Conservation (phyloP, 306 rosid genomes). For the Boehmeria nivea region DNA sequence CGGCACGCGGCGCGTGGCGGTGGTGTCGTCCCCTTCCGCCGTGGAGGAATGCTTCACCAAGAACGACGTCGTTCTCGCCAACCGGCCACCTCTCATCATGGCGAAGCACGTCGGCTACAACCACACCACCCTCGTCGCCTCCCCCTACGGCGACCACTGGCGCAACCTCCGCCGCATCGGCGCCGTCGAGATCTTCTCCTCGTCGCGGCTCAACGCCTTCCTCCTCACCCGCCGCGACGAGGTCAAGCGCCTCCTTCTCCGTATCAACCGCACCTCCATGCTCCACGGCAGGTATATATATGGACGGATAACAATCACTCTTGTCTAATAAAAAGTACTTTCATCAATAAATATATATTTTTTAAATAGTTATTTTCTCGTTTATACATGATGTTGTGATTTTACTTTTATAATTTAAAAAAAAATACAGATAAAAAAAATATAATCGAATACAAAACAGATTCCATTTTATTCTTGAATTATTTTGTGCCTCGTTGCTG, state of each 20-base stretch:
- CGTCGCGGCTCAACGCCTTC: slow-evolving; percentile 33
- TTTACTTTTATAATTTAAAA: neutral
- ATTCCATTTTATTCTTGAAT: too few species aligned
- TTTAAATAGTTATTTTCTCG: too few species aligned
- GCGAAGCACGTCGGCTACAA: slow-evolving; percentile 42
- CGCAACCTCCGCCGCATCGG: slow-evolving; percentile 65
- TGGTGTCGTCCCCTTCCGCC: slow-evolving; percentile 42
- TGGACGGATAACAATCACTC: too few species aligned
- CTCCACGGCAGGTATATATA: neutral
- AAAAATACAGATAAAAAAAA: too few species aligned
- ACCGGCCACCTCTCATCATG: slow-evolving; percentile 26
- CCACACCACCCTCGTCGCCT: slow-evolving; percentile 19
- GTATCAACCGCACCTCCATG: slow-evolving; percentile 15
- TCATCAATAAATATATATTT: too few species aligned
- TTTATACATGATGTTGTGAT: neutral
- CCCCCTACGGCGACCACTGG: slow-evolving; percentile 76
- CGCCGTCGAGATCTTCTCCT: slow-evolving; percentile 56
- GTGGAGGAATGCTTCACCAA: slow-evolving; percentile 69
- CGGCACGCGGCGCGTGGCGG: slow-evolving; percentile 32
- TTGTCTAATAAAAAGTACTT: too few species aligned
- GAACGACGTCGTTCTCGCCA: slow-evolving; percentile 54
- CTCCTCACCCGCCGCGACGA: slow-evolving; percentile 36
- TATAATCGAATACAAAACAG: too few species aligned
- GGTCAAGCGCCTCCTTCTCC: slow-evolving; percentile 28
- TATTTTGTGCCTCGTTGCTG: too few species aligned